A percentile compares a stretch with the other conserved stretches of the same genome.
Evolutionary conservation across 1,284 basidiomycete genomes (phyloP).

Genomic region (Rugosomyces carneus): DNA sequence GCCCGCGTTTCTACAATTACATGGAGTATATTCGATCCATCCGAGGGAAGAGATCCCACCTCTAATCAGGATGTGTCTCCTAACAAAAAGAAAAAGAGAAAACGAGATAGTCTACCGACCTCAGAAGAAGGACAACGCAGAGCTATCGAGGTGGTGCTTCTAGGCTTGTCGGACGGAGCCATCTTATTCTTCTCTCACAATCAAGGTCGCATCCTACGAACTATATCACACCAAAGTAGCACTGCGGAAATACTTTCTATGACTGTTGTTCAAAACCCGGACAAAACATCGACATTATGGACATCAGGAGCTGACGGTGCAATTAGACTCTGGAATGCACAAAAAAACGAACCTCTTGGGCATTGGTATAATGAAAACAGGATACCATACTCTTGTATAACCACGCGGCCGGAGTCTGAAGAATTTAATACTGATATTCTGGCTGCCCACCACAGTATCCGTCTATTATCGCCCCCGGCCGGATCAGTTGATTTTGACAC

Average conservation of each 20-base stretch:
- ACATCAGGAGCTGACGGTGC: conserved; percentile 52
- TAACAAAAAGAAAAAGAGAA: conserved; percentile 43
- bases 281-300: conserved; percentile 36
- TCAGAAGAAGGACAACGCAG: conserved; percentile 20
- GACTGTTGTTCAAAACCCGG: conserved; percentile 25
- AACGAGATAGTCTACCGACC: conserved; percentile 31
- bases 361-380: conserved; percentile 50
- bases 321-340: conserved; percentile 53
- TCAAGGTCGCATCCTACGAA: conserved; percentile 48
- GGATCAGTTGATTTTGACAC: conserved; percentile 20
- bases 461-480: conserved; percentile 38
- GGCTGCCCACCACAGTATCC: conserved; percentile 55
- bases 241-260: conserved; percentile 47
- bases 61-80: conserved; percentile 25
- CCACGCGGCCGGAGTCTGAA: conserved; percentile 32
- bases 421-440: conserved; percentile 41
- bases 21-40: conserved; percentile 42
- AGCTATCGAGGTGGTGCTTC: conserved; percentile 38
- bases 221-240: conserved; percentile 48
- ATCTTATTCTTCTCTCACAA: conserved; percentile 52
- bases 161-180: conserved; percentile 55
- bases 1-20: conserved; percentile 48
- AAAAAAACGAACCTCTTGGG: conserved; percentile 40
- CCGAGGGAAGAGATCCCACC: conserved; percentile 20
- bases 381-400: conserved; percentile 50